Evolutionary conservation across 2,329 filamentous ascomycete species (phyloP), one percentile per base, ranked within the genome.

Genomic region (Verticillium nubilum): DNA sequence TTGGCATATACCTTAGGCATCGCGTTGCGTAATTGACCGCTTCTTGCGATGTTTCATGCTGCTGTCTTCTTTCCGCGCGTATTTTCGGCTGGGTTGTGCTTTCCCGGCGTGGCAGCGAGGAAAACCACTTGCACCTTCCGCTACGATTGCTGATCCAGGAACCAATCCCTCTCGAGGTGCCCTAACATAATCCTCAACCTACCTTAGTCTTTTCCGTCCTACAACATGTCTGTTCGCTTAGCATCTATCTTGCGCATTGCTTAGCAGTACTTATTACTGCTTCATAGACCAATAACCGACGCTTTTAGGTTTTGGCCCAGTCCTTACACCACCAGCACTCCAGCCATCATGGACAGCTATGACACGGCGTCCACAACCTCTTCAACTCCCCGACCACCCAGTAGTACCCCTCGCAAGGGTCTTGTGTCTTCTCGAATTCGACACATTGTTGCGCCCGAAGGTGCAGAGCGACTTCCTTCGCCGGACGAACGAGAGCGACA

Each of bases 401-500:
- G 52, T 54, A 37, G 35, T 61, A 60, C 63, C 23, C 67, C 74
- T 62, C 68, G 70, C 35, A 63, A 60, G 37, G 72, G 72, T 47
- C 72, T 70, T 52, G 71, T 76, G 12, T 67, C 68, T 15, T 71
- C 71, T 17, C 73, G 70, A 54, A 64, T 72, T 60, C 66, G 63
- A 31, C 68, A 69, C 59, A 66, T 77, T 53, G 66, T 53, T 15
- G 57, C 35, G 33, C 57, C 47, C 9, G 29, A 52, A 15, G 27
- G 9, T 58, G 54, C 31, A 58, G 61, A 3, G 56, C 63, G 33
- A 59, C 65, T 37, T 58, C 65, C 19, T n/a, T 61, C 52, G 56
- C 62, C 54, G 58, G 66, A 50, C 37, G 26, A 28, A 60, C 63
- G 58, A 62, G 66, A 65, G 66, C 69, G 61, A 66, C 67, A 57